Evolutionary conservation across 306 rosid species (phyloP), one percentile per base, ranked within the genome.

Genomic region (Sicyos edulis): DNA sequence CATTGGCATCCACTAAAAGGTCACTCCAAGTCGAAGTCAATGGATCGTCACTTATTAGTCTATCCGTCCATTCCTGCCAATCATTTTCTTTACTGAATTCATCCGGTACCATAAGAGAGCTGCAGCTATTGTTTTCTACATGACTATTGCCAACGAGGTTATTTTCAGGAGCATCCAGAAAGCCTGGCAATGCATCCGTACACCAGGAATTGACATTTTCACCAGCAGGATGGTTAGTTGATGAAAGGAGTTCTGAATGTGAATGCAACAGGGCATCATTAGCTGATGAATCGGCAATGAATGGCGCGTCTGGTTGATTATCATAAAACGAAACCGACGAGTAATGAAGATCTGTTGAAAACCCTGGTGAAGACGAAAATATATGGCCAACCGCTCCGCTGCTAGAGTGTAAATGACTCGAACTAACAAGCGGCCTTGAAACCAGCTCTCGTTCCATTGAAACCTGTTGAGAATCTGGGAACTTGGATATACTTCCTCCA

Each of bases 1-100:
- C 63, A 77, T 80, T 76, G 78, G 85, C 77, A 74, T 89, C 97
- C 73, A 75, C 85, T 75, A 95, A 93, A 80, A 95, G 80, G 37
- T 87, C 99, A 76, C 82, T 88, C 99, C 96, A 95, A 71, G 79
- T 84, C 76, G 97, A 81, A 83, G 87, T 65, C 82, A 93, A 81
- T 45, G 90, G 70, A 78, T 86, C 92, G 75, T 91, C 99, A 37
- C 86, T 80, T 53, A 95, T 91, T 66, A 89, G 85, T 78, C 88
- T 89, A 80, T 88, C 96, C 15, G 97, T 96, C 99, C 99, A 95
- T 51, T 86, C 97, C 64, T 82, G 96, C 96, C 97, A 92, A 79
- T 86, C 96, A 73, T 73, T 80, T 72, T 71, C 81, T 88, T 87
- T 89, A 72, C 83, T 65, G 77, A 83, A 83, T 75, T 91, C 99